Evolutionary conservation across 73 alveolate species (phyloP).

Genomic region (Tetrahymena thermophila): DNA sequence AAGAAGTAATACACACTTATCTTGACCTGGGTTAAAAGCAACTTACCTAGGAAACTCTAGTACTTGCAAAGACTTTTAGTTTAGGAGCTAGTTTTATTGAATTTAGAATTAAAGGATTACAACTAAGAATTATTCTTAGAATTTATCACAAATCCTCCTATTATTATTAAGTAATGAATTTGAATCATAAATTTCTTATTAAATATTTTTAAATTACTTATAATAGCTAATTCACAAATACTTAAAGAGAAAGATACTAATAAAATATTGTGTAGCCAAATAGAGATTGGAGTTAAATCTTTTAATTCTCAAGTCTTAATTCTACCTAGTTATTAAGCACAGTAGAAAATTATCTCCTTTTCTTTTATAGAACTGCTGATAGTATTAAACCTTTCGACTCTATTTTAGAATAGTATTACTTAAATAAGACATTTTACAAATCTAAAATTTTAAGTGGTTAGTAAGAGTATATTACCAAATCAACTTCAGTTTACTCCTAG

Average conservation of each 20-base stretch:
- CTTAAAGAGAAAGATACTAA: not conserved
- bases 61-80: not conserved
- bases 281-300: not conserved
- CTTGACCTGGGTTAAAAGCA: not conserved
- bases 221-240: not conserved
- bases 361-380: not conserved
- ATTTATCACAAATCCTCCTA: not conserved
- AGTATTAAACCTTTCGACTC: not conserved
- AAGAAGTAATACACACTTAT: not conserved
- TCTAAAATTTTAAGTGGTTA: slow-evolving; percentile 3
- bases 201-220: not conserved
- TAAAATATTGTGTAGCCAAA: not conserved
- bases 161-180: not conserved
- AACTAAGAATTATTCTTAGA: not conserved
- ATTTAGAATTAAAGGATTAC: not conserved
- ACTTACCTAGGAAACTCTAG: not conserved
- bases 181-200: not conserved
- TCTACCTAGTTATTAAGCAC: not conserved
- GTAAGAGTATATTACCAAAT: not conserved
- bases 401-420: not conserved
- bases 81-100: not conserved
- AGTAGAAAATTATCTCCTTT: not conserved
- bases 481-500: not conserved
- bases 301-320: not conserved
- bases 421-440: not conserved